Evolutionary conservation across 2,329 filamentous ascomycete species (phyloP), one percentile per base, ranked within the genome.

Genomic region (Aureobasidium namibiae): DNA sequence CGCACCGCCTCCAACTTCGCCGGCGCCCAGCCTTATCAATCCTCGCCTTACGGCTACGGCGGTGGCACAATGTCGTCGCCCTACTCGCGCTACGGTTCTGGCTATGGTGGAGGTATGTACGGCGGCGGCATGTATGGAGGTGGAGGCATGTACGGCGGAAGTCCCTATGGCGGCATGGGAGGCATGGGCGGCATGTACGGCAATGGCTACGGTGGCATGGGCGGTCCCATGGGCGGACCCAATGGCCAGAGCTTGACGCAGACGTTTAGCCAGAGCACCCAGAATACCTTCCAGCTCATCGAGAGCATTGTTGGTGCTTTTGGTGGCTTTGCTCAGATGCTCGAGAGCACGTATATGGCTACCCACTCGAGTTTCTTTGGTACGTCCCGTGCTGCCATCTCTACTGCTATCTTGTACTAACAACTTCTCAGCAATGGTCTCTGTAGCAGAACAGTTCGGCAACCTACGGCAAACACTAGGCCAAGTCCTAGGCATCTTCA

Each of bases 281-380:
- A 94, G 67, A 90, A 92, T 11, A 99, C 94, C 0, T 99, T 99
- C 70, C 94, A 97, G 78, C 90, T 99, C 81, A 90, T 99, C 54
- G 94, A 99, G 76, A 94, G 92, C 66, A 89, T 99, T 60, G 94
- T 99, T 14, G 90, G 90, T 24, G 92, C 94, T 2, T 99, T 99
- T 78, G 92, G 92, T 21, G 94, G 95, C 0, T 97, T 99, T 71
- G 90, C 95, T 13, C 94, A 99, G 78, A 99, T 99, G 94, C 81
- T 99, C 29, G 94, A 99, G 76, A 97, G 94, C 78, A 97, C 94
- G 11, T 99, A 96, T 69, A 99, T 99, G 95, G 94, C 95, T 31
- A 99, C 94, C 0, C 94, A 99, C 74, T 96, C 92, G 6, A 96
- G 90, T 57, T 99, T 99, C 75, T 99, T 97, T 69, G 92, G 91